Conservation (phyloP, 345 rosid genomes). For the Euclidium syriacum region DNA sequence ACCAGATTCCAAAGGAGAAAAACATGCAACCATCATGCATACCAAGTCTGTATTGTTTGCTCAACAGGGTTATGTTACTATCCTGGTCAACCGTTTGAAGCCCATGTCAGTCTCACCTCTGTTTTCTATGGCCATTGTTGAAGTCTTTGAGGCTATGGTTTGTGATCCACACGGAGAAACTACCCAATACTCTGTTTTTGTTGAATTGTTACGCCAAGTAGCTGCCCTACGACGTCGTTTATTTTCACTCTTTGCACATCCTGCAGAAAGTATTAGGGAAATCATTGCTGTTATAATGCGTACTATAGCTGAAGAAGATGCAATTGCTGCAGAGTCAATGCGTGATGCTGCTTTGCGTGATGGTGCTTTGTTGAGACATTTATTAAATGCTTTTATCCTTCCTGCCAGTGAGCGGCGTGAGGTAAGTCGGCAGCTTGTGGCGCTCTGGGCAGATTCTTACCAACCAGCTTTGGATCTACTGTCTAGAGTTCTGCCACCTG, state of each 20-base stretch:
- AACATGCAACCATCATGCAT: constrained; percentile 94
- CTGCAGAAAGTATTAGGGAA: constrained; percentile 98
- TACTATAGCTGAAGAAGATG: constrained; percentile 99
- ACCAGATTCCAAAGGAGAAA: constrained; percentile 81
- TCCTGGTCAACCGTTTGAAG: constrained; percentile 84
- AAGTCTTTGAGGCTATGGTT: constrained; percentile 96
- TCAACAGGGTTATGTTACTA: constrained; percentile 61
- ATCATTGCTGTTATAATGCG: constrained; percentile 97
- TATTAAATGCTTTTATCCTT: constrained; percentile 81
- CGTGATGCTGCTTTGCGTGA: constrained; percentile 99
- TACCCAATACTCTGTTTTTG: constrained; percentile 91
- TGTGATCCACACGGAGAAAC: constrained; percentile 99
- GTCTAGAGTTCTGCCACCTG: constrained; percentile 96
- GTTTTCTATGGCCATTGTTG: constrained; percentile 94
- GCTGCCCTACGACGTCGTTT: constrained; percentile 95
- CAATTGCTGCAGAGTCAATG: constrained; percentile 99
- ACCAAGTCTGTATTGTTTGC: constrained; percentile 89
- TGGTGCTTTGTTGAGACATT: constrained; percentile 97
- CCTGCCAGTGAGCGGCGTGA: constrained; percentile 92
- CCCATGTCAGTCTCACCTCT: constrained; percentile 95
- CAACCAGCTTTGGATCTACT: constrained; percentile 87
- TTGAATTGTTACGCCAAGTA: constrained; percentile 90
- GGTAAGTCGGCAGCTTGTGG: constrained; percentile 98
- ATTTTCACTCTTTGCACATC: constrained; percentile 97
- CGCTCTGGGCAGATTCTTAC: constrained; percentile 99